phyloP scores from a whole-genome alignment of 2,329 filamentous ascomycete genomes.

The Aureobasidium mangrovei region DNA sequence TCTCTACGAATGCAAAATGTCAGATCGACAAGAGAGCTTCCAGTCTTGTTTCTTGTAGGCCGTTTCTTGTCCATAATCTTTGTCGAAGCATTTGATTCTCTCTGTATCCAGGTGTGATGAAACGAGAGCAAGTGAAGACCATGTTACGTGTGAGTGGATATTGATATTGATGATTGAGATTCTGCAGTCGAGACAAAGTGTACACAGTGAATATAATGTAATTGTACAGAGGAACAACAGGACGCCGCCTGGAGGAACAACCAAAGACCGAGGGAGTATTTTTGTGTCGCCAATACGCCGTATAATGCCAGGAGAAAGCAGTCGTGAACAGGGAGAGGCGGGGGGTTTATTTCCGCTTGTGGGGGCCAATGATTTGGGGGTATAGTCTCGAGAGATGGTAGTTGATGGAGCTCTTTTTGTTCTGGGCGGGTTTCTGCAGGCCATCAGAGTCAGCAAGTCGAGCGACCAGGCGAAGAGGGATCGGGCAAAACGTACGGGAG shows the following conservation, averaged over 20 bases:
- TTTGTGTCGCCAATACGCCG: conserved; percentile 9
- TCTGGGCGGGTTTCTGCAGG: conserved; percentile 44
- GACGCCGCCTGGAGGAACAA: conserved; percentile 7
- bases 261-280: conserved; percentile 7
- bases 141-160: no score
- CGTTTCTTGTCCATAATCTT: no score
- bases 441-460: conserved; percentile 6
- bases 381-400: conserved; percentile 77
- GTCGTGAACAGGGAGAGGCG: background rate
- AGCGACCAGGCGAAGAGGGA: background rate
- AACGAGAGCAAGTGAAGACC: no score
- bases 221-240: background rate
- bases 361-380: conserved; percentile 60
- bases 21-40: no score
- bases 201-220: conserved; percentile 4
- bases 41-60: no score
- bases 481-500: conserved; percentile 46
- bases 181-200: background rate
- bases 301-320: conserved; percentile 6
- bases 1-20: no score
- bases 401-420: conserved; percentile 75
- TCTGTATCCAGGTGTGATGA: no score
- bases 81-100: no score
- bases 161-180: no score
- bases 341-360: conserved; percentile 50